These are phyloP conservation scores for Neoboletus subvelutipes DNA, from an alignment of 768 basidiomycete species.

Conservation along the genomic window DNA sequence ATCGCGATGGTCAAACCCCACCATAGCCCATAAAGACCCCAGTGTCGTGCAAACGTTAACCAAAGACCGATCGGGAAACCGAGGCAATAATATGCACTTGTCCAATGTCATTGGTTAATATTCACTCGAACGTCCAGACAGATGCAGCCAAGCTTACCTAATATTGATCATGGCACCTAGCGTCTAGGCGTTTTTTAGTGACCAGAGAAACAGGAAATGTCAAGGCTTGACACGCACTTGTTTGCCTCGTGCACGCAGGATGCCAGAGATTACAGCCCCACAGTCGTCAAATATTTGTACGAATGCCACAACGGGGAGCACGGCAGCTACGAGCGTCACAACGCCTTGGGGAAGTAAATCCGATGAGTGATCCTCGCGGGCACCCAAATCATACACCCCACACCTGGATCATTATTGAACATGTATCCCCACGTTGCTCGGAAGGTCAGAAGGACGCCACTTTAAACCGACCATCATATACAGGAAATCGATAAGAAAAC, in stretches of 20 bases:
- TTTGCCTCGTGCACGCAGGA: conserved; percentile 81
- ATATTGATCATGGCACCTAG: conserved; percentile 80
- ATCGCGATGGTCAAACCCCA: conserved; percentile 65
- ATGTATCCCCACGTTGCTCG: conserved; percentile 68
- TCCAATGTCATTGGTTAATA: not conserved
- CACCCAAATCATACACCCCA: not conserved
- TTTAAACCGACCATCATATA: conserved; percentile 20
- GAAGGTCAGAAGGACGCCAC: conserved; percentile 56
- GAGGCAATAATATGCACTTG: conserved; percentile 71
- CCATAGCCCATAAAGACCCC: conserved; percentile 80
- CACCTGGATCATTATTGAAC: conserved; percentile 68
- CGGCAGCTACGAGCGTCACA: conserved; percentile 46
- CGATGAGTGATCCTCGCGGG: not conserved
- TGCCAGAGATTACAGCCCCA: conserved; percentile 68
- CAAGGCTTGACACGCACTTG: conserved; percentile 42
- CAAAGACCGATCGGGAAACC: conserved; percentile 82
- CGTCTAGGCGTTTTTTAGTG: conserved; percentile 40
- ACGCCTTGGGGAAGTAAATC: conserved; percentile 18
- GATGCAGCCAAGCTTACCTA: conserved; percentile 39
- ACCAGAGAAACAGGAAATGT: not conserved
- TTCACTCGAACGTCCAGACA: too few species aligned
- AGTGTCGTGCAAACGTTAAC: conserved; percentile 62
- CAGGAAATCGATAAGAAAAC: not conserved
- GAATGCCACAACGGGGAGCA: conserved; percentile 73
- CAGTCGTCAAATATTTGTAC: conserved; percentile 85